phyloP scores from a whole-genome alignment of 2,329 filamentous ascomycete genomes.

The Fusarium newnesense region DNA sequence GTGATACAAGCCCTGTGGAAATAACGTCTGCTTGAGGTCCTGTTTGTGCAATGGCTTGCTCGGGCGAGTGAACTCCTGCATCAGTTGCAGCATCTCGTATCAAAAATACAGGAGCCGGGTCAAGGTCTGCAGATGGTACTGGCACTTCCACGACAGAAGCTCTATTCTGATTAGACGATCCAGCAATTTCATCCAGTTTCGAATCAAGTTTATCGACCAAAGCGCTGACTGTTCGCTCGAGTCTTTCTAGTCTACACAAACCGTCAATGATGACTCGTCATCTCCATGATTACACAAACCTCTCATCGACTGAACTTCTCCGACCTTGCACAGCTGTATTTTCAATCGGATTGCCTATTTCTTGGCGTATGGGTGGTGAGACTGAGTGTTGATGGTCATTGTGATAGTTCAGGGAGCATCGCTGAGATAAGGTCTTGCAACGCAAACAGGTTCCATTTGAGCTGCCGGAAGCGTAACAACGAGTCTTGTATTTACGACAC shows the following conservation, averaged over 20 bases:
- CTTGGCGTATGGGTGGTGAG: neutral
- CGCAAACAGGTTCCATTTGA: conserved; percentile 35
- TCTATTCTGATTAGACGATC: neutral
- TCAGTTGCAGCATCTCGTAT: conserved; percentile 44
- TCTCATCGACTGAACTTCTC: neutral
- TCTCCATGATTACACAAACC: neutral
- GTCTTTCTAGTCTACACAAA: conserved; percentile 16
- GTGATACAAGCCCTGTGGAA: conserved; percentile 31
- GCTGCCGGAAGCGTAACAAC: conserved; percentile 36
- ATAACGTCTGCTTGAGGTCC: conserved; percentile 30
- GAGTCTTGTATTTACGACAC: conserved; percentile 42
- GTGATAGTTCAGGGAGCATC: conserved; percentile 30
- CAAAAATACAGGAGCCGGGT: conserved; percentile 41
- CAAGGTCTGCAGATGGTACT: neutral
- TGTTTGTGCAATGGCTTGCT: neutral
- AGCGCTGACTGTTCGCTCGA: conserved; percentile 17
- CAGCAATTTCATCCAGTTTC: neutral
- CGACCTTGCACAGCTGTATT: accelerated
- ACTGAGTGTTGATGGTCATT: neutral
- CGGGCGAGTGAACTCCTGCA: conserved; percentile 36
- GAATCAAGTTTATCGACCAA: conserved; percentile 29
- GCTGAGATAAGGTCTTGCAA: conserved; percentile 38
- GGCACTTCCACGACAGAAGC: neutral
- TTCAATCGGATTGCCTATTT: accelerated
- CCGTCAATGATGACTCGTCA: neutral